phyloP scores from a whole-genome alignment of 495 filamentous ascomycete species.

The Aspergillus panamensis region DNA sequence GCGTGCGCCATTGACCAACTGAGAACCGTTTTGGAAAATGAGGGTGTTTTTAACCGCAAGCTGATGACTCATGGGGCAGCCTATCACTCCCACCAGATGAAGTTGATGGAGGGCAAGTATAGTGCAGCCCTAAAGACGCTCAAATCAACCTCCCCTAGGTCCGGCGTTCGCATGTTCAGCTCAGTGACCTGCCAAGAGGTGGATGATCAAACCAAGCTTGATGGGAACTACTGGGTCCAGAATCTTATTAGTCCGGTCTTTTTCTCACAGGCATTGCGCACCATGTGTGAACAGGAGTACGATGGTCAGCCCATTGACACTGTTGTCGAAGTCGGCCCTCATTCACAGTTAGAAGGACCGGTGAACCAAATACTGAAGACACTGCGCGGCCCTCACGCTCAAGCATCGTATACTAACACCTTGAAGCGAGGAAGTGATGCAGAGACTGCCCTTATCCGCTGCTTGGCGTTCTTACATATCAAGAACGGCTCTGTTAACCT shows the following conservation, averaged over 20 bases:
- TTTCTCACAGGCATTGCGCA: constrained; percentile 10
- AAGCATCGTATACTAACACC: constrained; percentile 12
- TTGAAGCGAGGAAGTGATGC: constrained; percentile 12
- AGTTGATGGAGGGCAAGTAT: constrained; percentile 13
- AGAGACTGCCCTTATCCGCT: constrained; percentile 1
- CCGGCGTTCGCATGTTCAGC: constrained; percentile 14
- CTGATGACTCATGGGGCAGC: constrained; percentile 13
- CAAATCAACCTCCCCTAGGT: neutral
- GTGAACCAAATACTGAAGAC: constrained; percentile 14
- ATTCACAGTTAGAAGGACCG: constrained; percentile 11
- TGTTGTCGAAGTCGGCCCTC: constrained; percentile 13
- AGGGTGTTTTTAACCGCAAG: constrained; percentile 13
- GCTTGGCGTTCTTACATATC: constrained; percentile 10
- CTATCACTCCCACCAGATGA: constrained; percentile 15
- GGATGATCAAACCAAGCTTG: constrained; percentile 7
- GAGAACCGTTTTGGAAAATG: constrained; percentile 4
- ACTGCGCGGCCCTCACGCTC: neutral
- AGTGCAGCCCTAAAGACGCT: neutral
- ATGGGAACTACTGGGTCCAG: constrained; percentile 22
- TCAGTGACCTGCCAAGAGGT: constrained; percentile 11
- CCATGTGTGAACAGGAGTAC: constrained; percentile 4
- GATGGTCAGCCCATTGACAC: constrained; percentile 4
- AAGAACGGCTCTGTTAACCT: constrained; percentile 9
- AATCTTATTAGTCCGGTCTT: constrained; percentile 23
- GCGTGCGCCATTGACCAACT: constrained; percentile 7